Evolutionary conservation across 352 stramenopile species (phyloP).

Genomic region (Phytophthora uliginosa): DNA sequence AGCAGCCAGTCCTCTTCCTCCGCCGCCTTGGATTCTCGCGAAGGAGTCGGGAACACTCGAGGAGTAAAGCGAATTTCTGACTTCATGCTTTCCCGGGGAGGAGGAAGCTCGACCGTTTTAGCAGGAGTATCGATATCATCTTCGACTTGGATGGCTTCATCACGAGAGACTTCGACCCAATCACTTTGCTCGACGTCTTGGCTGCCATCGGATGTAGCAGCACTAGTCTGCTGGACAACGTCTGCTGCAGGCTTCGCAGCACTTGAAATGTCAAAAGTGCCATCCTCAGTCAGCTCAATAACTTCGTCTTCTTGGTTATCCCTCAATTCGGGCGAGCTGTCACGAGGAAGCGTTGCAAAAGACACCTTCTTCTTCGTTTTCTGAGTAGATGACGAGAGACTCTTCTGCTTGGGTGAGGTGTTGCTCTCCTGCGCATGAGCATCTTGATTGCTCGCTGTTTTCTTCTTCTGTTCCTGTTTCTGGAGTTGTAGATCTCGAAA

Average conservation of each 20-base stretch:
- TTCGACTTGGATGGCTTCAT: slow-evolving; percentile 22
- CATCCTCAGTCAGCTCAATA: slow-evolving; percentile 64
- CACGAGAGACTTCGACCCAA: slow-evolving; percentile 4
- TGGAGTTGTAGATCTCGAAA: slow-evolving; percentile 59
- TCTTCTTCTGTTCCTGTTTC: slow-evolving; percentile 15
- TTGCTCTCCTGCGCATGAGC: background rate
- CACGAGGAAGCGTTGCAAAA: slow-evolving; percentile 38
- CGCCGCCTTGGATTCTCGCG: slow-evolving; percentile 80
- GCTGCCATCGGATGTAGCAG: background rate
- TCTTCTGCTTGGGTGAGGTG: background rate
- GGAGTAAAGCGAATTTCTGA: slow-evolving; percentile 82
- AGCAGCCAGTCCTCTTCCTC: slow-evolving; percentile 89
- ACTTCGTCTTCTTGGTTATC: slow-evolving; percentile 35
- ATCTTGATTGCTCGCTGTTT: slow-evolving; percentile 12
- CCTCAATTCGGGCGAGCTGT: background rate
- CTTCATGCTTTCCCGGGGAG: slow-evolving; percentile 52
- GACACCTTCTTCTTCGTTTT: slow-evolving; percentile 49
- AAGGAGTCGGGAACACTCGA: slow-evolving; percentile 81
- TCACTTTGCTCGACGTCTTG: background rate
- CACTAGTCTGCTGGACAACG: slow-evolving; percentile 1
- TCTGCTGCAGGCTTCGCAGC: background rate
- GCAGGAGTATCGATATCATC: background rate
- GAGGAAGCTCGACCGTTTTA: slow-evolving; percentile 39
- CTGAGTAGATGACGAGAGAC: background rate
- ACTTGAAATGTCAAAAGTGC: slow-evolving; percentile 57